phyloP scores from a whole-genome alignment of 75 land plant genomes.

The Cupressus sempervirens region DNA sequence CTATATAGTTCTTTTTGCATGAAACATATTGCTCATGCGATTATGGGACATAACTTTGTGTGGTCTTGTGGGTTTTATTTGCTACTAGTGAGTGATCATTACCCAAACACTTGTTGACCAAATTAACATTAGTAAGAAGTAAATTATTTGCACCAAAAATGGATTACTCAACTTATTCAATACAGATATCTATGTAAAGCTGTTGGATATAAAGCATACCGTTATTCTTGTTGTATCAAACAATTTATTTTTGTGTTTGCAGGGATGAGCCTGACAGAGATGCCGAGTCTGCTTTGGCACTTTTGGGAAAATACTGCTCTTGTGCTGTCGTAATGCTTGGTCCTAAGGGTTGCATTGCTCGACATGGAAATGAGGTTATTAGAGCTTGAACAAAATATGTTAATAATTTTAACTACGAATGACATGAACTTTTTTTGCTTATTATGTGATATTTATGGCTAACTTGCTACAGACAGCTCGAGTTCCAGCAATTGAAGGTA shows the following conservation, averaged over 20 bases:
- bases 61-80: background rate
- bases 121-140: background rate
- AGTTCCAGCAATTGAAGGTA: constrained; percentile 60
- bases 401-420: background rate
- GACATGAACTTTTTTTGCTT: background rate
- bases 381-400: background rate
- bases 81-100: background rate
- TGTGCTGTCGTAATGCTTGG: constrained; percentile 95
- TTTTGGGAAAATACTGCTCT: constrained; percentile 56
- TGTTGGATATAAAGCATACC: background rate
- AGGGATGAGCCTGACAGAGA: constrained; percentile 51
- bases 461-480: constrained; percentile 50
- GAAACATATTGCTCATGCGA: background rate
- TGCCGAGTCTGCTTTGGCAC: constrained; percentile 69
- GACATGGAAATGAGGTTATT: constrained; percentile 73
- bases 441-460: background rate
- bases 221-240: background rate
- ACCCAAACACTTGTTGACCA: background rate
- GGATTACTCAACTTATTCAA: background rate
- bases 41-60: background rate
- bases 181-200: background rate
- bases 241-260: constrained; percentile 1
- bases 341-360: constrained; percentile 85
- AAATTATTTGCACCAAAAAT: background rate
- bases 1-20: background rate